These are phyloP conservation scores for Logfia minima DNA, from an alignment of 129 eudicot genomes.

Conservation along the genomic window DNA sequence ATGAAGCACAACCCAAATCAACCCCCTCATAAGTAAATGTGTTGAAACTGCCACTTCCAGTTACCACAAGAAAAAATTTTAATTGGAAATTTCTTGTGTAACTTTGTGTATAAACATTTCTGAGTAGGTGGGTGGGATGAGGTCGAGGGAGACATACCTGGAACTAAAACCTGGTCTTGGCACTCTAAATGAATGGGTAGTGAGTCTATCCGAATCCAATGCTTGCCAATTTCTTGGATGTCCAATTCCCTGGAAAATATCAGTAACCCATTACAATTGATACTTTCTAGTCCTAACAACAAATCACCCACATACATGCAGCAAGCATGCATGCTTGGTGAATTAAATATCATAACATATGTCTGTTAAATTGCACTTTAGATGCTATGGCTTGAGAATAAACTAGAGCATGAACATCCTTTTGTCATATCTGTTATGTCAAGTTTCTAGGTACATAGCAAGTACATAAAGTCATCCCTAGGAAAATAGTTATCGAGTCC, in stretches of 20 bases:
- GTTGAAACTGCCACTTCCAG: not conserved
- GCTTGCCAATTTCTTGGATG: conserved; percentile 59
- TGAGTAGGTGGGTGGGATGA: not conserved
- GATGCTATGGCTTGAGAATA: not conserved
- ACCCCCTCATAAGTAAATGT: not conserved
- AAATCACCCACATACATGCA: not conserved
- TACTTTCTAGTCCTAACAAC: not conserved
- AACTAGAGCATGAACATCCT: not conserved
- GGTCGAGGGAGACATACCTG: conserved; percentile 51
- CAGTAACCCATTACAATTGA: not conserved
- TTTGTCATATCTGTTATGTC: conserved; percentile 4
- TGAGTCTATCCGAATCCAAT: conserved; percentile 69
- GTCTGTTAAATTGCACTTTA: not conserved
- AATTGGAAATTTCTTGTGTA: not conserved
- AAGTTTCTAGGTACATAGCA: conserved; percentile 2
- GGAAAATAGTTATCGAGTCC: not conserved
- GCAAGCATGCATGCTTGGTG: not conserved
- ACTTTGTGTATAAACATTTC: not conserved
- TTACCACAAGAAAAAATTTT: not conserved
- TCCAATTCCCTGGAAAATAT: conserved; percentile 55
- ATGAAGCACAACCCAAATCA: not conserved
- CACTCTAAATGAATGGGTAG: conserved; percentile 85
- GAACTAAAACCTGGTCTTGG: conserved; percentile 62
- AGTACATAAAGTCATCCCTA: not conserved
- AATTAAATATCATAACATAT: not conserved